phyloP scores from a whole-genome alignment of 2,329 filamentous ascomycete genomes.

The Ophiocordyceps camponoti-leonardi region DNA sequence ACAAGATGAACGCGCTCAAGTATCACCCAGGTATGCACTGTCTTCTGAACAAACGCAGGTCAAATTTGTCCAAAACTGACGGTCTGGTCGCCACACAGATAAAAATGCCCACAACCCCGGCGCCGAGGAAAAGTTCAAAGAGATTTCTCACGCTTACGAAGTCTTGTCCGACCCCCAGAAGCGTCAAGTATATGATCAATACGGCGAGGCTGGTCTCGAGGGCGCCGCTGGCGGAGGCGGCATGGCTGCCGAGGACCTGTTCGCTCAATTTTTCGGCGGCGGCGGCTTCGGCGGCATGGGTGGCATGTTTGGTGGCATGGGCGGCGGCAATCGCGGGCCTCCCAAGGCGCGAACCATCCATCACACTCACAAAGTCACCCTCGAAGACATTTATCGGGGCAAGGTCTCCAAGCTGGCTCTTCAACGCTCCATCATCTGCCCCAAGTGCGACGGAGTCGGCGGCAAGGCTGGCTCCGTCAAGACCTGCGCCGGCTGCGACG shows the following conservation, averaged over 20 bases:
- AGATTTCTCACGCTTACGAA: slow-evolving; percentile 90
- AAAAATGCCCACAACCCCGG: slow-evolving; percentile 92
- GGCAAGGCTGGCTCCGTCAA: slow-evolving; percentile 97
- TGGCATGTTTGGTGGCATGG: slow-evolving; percentile 66
- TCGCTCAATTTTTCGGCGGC: slow-evolving; percentile 89
- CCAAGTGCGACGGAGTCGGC: slow-evolving; percentile 82
- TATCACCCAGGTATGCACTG: slow-evolving; percentile 56
- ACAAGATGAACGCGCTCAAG: slow-evolving; percentile 69
- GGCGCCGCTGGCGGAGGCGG: slow-evolving; percentile 64
- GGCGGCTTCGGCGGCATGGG: slow-evolving; percentile 47
- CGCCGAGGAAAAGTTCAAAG: slow-evolving; percentile 96
- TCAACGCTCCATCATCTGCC: slow-evolving; percentile 93
- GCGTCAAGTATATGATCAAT: slow-evolving; percentile 85
- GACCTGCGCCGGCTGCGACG: slow-evolving; percentile 79
- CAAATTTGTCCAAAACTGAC: neutral
- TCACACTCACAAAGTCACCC: slow-evolving; percentile 93
- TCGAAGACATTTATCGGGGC: slow-evolving; percentile 95
- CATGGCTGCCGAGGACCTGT: slow-evolving; percentile 92
- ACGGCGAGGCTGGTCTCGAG: slow-evolving; percentile 92
- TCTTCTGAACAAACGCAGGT: neutral
- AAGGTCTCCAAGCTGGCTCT: slow-evolving; percentile 96
- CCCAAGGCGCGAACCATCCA: slow-evolving; percentile 87
- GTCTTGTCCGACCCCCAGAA: slow-evolving; percentile 84
- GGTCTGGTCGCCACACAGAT: slow-evolving; percentile 36
- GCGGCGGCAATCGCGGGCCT: slow-evolving; percentile 55